A percentile compares a stretch with the other conserved stretches of the same genome.
phyloP scores from a whole-genome alignment of 306 rosid genomes.

The Dalbergia oliveri region DNA sequence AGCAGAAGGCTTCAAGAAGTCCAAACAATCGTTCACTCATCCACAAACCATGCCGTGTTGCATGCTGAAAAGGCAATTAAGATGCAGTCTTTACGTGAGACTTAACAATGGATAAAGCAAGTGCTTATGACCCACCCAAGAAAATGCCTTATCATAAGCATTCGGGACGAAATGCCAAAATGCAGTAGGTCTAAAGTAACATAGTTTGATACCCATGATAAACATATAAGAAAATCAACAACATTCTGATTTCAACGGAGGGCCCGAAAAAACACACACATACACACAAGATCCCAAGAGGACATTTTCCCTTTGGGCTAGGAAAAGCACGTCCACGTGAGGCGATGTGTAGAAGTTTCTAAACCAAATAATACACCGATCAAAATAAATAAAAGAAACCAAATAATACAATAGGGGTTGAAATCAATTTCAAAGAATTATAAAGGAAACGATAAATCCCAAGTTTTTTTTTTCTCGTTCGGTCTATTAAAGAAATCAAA shows the following conservation, averaged over 20 bases:
- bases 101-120: constrained; percentile 28
- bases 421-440: background rate
- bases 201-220: constrained; percentile 1
- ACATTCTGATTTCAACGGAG: constrained; percentile 6
- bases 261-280: constrained; percentile 19
- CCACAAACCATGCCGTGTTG: constrained; percentile 34
- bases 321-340: constrained; percentile 29
- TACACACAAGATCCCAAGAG: constrained; percentile 4
- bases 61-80: constrained; percentile 35
- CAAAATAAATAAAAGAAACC: too few relatives aligned
- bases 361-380: background rate
- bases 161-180: constrained; percentile 43
- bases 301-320: background rate
- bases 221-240: background rate
- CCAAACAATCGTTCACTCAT: background rate
- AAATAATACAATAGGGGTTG: background rate
- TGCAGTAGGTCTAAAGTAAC: constrained; percentile 1
- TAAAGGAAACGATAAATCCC: constrained; percentile 5
- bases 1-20: background rate
- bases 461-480: background rate
- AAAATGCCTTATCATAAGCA: constrained; percentile 22
- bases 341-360: constrained; percentile 11
- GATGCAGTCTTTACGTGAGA: constrained; percentile 20
- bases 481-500: constrained; percentile 22
- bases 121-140: constrained; percentile 37